Base-by-base conservation (phyloP, 345 rosid genomes). In the Arabis alpina region DNA sequence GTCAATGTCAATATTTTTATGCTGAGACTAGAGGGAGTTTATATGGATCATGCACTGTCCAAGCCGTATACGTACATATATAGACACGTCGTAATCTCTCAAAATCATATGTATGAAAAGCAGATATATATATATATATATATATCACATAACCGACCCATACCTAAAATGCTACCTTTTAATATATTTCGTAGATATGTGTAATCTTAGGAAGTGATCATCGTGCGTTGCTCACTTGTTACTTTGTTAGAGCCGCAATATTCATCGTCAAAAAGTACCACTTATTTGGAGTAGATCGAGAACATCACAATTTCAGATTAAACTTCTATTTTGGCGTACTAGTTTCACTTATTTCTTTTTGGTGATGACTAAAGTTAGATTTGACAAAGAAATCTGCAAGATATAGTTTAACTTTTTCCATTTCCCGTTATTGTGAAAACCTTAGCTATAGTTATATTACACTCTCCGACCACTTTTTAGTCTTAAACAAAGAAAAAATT, bases 81-180 rank as follows among this genome's bases (percentile, higher is more conserved):
- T 27, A 45, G 50, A 8, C 55, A 64, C 19, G 54, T 57, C 66
- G 11, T 57, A 28, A 10, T 73, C 72, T 48, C 45, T 2, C 2
- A 40, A 65, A 55, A 39, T 16, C 23, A 23, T 44, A 37, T 64
- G 42, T 28, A 39, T 19, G 51, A 49, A 57, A 64, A 55, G 5
- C 54, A 1, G 23, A 19, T 19, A 19, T 19, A 19, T 19, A 40
- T 49, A 30, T 7, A n/a, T n/a, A n/a, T n/a, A 15, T 7, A 40
- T 49, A 30, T 7, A 28, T 73, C 60, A 14, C 47, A 41, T 73
- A 13, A 73, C 72, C 77, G 77, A 73, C 72, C 77, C 76, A 73
- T 28, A 56, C 71, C 37, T 39, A 72, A 64, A 72, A 72, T 56
- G 71, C 58, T 56, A 56, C 6, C 10, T 40, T 60, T 32, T 10